Conservation (phyloP, 2,329 filamentous ascomycete genomes). For the Huntiella moniliformis region DNA sequence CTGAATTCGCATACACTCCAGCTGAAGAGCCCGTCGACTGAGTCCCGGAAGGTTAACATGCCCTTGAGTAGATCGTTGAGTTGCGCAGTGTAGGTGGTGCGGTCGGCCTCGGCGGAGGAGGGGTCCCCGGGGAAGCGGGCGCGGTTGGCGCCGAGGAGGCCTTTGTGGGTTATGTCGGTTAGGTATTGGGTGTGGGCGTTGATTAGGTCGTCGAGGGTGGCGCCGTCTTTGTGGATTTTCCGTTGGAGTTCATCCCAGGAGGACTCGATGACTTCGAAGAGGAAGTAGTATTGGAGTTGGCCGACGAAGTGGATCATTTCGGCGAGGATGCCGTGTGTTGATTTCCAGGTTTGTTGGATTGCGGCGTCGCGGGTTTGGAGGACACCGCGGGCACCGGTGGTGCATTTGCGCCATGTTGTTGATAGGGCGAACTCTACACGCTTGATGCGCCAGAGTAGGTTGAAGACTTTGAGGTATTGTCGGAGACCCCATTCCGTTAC, state of each 20-base stretch:
- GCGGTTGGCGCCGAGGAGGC: constrained; percentile 59
- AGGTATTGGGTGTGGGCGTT: constrained; percentile 80
- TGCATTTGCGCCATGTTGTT: constrained; percentile 84
- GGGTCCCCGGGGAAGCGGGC: constrained; percentile 21
- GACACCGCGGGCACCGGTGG: constrained; percentile 87
- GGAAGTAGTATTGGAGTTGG: constrained; percentile 93
- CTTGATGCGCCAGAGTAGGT: constrained; percentile 96
- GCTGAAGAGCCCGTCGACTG: constrained; percentile 82
- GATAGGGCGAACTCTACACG: constrained; percentile 86
- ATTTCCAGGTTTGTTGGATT: constrained; percentile 71
- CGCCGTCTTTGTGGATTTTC: constrained; percentile 64
- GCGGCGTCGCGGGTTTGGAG: constrained; percentile 52
- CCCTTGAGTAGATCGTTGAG: constrained; percentile 80
- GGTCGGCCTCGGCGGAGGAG: constrained; percentile 30
- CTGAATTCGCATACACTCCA: constrained; percentile 93
- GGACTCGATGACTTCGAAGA: constrained; percentile 95
- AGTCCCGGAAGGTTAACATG: constrained; percentile 88
- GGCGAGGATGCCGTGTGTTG: constrained; percentile 67
- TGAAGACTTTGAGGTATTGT: constrained; percentile 97
- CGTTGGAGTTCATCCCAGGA: constrained; percentile 83
- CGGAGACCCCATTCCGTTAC: constrained; percentile 90
- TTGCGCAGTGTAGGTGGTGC: constrained; percentile 68
- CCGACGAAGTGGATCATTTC: constrained; percentile 99
- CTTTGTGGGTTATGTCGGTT: constrained; percentile 87
- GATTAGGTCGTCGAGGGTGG: constrained; percentile 88